Evolutionary conservation across 441 rosid species (phyloP).

Genomic region (Populus hybrid): DNA sequence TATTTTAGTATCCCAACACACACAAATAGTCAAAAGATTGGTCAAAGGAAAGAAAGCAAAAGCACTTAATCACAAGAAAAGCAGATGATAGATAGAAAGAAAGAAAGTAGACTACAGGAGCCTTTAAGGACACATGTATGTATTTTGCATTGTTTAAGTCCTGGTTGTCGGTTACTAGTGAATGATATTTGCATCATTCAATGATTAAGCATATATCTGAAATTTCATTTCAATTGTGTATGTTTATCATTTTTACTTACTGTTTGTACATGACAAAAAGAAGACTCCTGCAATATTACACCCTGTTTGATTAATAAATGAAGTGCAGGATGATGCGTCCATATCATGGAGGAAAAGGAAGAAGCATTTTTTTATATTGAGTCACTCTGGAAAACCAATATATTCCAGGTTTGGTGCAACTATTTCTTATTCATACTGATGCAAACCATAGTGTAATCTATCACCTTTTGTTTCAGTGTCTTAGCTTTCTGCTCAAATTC

Average conservation of each 20-base stretch:
- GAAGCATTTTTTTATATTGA: slow-evolving; percentile 91
- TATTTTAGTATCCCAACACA: not conserved
- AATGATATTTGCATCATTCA: not conserved
- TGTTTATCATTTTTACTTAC: not conserved
- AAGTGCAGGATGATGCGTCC: slow-evolving; percentile 95
- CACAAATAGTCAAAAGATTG: not conserved
- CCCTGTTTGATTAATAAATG: slow-evolving; percentile 34
- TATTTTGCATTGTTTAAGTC: not conserved
- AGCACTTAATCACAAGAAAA: not conserved
- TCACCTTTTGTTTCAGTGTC: not conserved
- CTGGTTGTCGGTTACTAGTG: not conserved
- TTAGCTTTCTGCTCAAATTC: slow-evolving; percentile 1
- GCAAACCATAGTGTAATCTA: not conserved
- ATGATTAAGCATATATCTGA: not conserved
- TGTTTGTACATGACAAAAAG: not conserved
- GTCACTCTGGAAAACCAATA: slow-evolving; percentile 98
- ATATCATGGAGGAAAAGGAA: slow-evolving; percentile 96
- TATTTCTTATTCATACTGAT: not conserved
- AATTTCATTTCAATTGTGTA: not conserved
- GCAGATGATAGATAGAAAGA: not conserved
- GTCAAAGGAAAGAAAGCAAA: not conserved
- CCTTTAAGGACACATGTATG: not conserved
- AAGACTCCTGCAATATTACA: slow-evolving; percentile 18
- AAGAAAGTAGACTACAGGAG: not conserved
- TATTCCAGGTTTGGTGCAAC: slow-evolving; percentile 69